Evolutionary conservation across 257 asterid genomes (phyloP), one percentile per base, ranked within the genome.

Genomic region (Nicotiana attenuata): DNA sequence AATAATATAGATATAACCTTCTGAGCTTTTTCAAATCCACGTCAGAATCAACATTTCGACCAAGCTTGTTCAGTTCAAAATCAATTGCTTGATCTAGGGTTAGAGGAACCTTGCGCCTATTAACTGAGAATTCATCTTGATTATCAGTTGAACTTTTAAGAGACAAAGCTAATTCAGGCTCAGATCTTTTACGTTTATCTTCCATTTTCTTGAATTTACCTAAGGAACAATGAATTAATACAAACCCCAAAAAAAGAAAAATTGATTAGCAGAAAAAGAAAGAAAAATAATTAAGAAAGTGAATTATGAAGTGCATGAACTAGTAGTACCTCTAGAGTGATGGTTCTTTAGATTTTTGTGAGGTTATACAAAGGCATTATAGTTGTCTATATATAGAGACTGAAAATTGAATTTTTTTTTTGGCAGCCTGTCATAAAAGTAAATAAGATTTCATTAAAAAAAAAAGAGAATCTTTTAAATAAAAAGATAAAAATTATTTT

Each of bases 1-100:
- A 68, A 9, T 0, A 19, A 33, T 10, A n/a, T 38, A 1, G 0
- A 31, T n/a, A 55, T 52, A 67, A 92, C 97, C 94, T 91, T 83
- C 91, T 86, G 1, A 88, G 86, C 81, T 82, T 87, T 76, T 71
- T 88, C 60, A 3, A 3, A 71, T 71, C 78, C 5, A 14, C 33
- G 28, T 13, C 47, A 9, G 8, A 22, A 61, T 91, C 87, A 65
- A 84, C 38, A 77, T 53, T 69, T 5, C 86, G 81, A 7, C 86
- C 88, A 8, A 53, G 19, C 66, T 68, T 82, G 13, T 64, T 82
- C 22, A 76, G 35, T 61, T 81, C 87, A 60, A 15, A 10, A 41
- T 68, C 75, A 38, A 81, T 14, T 0, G 80, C 87, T 86, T 83
- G 57, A 0, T 69, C 71, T 5, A 83, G 82, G 0, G 80, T 67